phyloP scores from a whole-genome alignment of 495 filamentous ascomycete species.

The Aspergillus diversus region DNA sequence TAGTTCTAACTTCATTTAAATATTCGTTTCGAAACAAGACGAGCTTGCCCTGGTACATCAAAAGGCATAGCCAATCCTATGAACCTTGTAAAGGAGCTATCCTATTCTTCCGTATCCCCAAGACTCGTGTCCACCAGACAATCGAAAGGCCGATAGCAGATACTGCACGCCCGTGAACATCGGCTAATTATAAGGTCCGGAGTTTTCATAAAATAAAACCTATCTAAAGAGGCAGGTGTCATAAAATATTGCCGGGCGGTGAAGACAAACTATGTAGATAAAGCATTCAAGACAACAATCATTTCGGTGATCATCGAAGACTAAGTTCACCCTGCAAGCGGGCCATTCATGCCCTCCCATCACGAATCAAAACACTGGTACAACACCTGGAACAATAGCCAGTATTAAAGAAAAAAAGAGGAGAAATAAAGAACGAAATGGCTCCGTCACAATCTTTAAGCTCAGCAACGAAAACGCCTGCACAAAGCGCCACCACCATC shows the following conservation, averaged over 20 bases:
- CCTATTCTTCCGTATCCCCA: no score
- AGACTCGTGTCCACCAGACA: no score
- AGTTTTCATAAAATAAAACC: no score
- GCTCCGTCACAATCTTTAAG: slow-evolving; percentile 24
- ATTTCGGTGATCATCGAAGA: not conserved
- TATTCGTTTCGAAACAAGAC: not conserved
- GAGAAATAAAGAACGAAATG: slow-evolving; percentile 10
- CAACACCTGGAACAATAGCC: not conserved
- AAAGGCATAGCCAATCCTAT: not conserved
- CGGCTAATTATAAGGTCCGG: no score
- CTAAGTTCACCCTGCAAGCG: not conserved
- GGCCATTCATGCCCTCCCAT: not conserved
- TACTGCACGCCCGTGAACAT: no score
- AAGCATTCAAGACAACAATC: not conserved
- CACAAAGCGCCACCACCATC: slow-evolving; percentile 48
- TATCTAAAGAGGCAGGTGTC: not conserved
- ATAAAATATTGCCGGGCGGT: not conserved
- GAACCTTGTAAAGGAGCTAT: no score
- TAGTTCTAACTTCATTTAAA: not conserved
- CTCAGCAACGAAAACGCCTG: slow-evolving; percentile 24
- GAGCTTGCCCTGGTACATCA: not conserved
- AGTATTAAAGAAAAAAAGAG: no score
- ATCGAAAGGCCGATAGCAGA: no score
- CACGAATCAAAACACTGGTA: not conserved
- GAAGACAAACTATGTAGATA: not conserved